Percentiles rank a stretch among this genome's conserved stretches.
phyloP scores from a whole-genome alignment of 2,329 filamentous ascomycete species.

The Sclerotinia sclerotiorum region DNA sequence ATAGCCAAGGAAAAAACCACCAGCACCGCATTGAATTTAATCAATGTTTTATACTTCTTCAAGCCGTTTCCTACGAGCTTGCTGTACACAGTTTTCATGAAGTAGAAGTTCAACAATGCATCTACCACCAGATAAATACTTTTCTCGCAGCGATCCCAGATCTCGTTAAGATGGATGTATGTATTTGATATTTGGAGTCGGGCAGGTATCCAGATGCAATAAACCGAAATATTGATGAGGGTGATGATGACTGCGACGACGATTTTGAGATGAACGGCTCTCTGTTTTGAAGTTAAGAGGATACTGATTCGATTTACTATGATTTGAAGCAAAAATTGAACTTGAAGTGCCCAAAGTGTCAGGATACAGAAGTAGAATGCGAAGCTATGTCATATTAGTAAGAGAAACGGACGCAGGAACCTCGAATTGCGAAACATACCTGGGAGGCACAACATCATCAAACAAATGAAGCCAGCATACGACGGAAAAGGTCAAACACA shows the following conservation, averaged over 20 bases:
- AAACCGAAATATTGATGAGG: conserved; percentile 53
- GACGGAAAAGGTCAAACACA: conserved; percentile 44
- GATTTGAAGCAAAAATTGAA: conserved; percentile 55
- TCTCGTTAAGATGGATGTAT: conserved; percentile 49
- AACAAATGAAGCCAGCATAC: conserved; percentile 28
- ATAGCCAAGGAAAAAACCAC: conserved; percentile 45
- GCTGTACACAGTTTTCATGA: conserved; percentile 46
- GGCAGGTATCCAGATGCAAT: conserved; percentile 54
- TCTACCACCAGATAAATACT: conserved; percentile 53
- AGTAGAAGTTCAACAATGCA: conserved; percentile 53
- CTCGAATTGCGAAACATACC: neutral
- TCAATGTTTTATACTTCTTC: conserved; percentile 44
- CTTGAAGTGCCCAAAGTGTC: conserved; percentile 35
- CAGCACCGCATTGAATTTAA: conserved; percentile 45
- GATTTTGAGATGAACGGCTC: conserved; percentile 47
- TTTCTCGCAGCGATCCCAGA: conserved; percentile 56
- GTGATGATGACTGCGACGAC: conserved; percentile 43
- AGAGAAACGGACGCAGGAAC: no score
- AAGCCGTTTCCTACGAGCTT: conserved; percentile 41
- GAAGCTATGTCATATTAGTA: conserved; percentile 1
- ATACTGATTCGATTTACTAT: conserved; percentile 55
- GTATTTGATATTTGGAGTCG: conserved; percentile 45
- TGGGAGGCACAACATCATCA: neutral
- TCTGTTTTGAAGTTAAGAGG: conserved; percentile 46
- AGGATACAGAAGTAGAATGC: conserved; percentile 27